Conservation (phyloP, 352 stramenopile species). For the Globisporangium apiculatum region DNA sequence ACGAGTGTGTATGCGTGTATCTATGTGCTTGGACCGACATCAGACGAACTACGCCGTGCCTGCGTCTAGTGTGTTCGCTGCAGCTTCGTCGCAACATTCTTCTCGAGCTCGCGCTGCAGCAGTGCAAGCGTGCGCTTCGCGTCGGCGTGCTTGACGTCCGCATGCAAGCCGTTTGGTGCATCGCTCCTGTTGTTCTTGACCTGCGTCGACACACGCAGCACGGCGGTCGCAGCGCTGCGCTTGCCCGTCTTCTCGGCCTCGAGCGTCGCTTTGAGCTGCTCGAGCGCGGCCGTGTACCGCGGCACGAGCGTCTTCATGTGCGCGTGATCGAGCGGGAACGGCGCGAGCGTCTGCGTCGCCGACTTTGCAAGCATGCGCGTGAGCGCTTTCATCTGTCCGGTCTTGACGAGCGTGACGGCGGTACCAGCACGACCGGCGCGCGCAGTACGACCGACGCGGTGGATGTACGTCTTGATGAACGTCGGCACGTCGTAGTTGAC, state of each 20-base stretch:
- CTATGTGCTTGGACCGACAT: neutral
- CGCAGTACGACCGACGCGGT: conserved; percentile 78
- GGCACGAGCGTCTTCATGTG: conserved; percentile 81
- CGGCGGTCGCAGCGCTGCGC: conserved; percentile 36
- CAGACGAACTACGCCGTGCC: neutral
- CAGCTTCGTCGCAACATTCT: conserved; percentile 38
- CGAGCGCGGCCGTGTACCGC: conserved; percentile 59
- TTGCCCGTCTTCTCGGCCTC: conserved; percentile 71
- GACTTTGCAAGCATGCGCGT: conserved; percentile 82
- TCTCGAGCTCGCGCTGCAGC: conserved; percentile 50
- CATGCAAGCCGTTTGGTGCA: neutral
- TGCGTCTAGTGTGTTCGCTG: conserved; percentile 31
- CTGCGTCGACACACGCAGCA: conserved; percentile 5
- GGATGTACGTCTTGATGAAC: conserved; percentile 90
- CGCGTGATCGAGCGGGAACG: conserved; percentile 50
- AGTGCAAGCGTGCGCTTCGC: conserved; percentile 59
- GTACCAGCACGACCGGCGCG: conserved; percentile 71
- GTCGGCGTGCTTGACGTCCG: conserved; percentile 14
- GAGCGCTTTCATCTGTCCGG: conserved; percentile 74
- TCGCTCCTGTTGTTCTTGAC: neutral
- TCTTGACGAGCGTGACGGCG: conserved; percentile 77
- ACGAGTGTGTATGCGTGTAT: neutral
- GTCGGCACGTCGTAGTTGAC: conserved; percentile 93
- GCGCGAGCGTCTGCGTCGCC: conserved; percentile 64
- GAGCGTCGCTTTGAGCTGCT: conserved; percentile 71